Evolutionary conservation across 495 filamentous ascomycete genomes (phyloP).

Genomic region (Penicillium simplicissimum): DNA sequence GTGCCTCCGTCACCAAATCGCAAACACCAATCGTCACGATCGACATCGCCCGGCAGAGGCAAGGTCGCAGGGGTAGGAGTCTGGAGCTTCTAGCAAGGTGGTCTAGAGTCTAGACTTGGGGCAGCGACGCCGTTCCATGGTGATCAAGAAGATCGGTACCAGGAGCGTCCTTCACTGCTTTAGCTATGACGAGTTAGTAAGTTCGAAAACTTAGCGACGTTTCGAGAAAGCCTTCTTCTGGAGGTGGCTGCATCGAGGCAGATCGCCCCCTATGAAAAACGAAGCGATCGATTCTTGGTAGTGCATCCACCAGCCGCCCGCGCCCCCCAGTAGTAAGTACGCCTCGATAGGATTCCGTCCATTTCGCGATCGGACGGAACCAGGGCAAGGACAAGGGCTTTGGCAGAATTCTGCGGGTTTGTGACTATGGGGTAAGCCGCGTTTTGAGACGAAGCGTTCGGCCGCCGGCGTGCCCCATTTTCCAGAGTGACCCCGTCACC

Average conservation of each 20-base stretch:
- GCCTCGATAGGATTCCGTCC: background rate
- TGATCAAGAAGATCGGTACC: constrained; percentile 9
- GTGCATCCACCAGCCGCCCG: too few relatives aligned
- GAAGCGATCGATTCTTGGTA: constrained; percentile 2
- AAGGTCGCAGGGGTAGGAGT: background rate
- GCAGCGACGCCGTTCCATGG: background rate
- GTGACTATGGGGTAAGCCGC: background rate
- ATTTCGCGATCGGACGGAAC: background rate
- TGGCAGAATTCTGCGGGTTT: background rate
- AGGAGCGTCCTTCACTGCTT: constrained; percentile 13
- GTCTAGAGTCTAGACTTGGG: constrained; percentile 16
- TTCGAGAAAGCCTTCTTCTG: too few relatives aligned
- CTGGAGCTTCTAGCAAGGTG: background rate
- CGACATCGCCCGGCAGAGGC: background rate
- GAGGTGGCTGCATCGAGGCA: too few relatives aligned
- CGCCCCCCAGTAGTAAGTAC: too few relatives aligned
- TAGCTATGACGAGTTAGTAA: constrained; percentile 7
- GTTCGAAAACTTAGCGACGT: too few relatives aligned
- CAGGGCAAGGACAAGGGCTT: background rate
- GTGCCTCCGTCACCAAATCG: background rate
- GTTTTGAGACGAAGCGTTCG: constrained; percentile 3
- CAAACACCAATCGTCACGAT: background rate
- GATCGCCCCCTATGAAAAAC: background rate
- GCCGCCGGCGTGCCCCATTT: background rate
- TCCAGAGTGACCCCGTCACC: background rate